These are phyloP conservation scores for Alternaria atra DNA, from an alignment of 2,329 filamentous ascomycete species.

Conservation along the genomic window DNA sequence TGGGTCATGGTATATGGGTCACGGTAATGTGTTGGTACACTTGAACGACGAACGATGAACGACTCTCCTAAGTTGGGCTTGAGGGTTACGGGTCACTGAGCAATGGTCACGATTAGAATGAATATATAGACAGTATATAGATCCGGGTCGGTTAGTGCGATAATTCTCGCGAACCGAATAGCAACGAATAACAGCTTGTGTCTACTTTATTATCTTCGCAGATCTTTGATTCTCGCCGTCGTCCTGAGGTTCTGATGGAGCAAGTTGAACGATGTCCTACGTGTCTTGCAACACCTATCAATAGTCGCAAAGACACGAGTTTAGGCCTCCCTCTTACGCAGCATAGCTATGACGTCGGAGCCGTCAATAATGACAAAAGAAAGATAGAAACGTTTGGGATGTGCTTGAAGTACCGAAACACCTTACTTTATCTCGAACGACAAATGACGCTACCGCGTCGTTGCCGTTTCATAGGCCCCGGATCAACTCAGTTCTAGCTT, in stretches of 20 bases:
- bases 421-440: background rate
- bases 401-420: background rate
- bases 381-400: background rate
- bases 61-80: background rate
- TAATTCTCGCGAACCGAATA: background rate
- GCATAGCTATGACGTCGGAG: background rate
- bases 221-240: too few species aligned
- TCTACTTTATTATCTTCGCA: too few species aligned
- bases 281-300: too few species aligned
- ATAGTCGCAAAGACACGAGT: too few species aligned
- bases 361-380: background rate
- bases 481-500: background rate
- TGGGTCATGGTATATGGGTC: background rate
- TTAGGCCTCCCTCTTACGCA: too few species aligned
- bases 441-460: background rate
- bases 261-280: too few species aligned
- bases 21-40: slow-evolving; percentile 1
- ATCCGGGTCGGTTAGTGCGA: background rate
- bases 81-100: background rate
- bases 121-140: background rate
- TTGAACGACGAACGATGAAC: background rate
- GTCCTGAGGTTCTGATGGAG: too few species aligned
- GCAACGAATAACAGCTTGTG: background rate
- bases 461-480: background rate
- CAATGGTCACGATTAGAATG: background rate